Evolutionary conservation across 2,329 filamentous ascomycete genomes (phyloP).

Genomic region (Fusarium sp.): DNA sequence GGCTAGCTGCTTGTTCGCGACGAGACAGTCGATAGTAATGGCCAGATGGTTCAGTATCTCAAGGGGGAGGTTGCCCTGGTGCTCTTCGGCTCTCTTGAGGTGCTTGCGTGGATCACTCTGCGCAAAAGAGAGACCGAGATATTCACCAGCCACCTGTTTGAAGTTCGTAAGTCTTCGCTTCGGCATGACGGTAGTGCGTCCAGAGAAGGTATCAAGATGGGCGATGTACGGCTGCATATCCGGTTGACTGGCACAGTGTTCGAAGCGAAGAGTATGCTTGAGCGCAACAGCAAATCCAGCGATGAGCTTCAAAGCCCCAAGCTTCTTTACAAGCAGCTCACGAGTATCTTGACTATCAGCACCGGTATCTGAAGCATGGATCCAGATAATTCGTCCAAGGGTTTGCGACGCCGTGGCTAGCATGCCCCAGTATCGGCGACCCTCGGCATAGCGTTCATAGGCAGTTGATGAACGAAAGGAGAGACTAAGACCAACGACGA

Average conservation of each 20-base stretch:
- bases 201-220: slow-evolving; percentile 77
- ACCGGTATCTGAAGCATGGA: slow-evolving; percentile 73
- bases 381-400: slow-evolving; percentile 84
- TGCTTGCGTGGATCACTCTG: slow-evolving; percentile 81
- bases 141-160: slow-evolving; percentile 75
- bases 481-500: slow-evolving; percentile 80
- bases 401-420: slow-evolving; percentile 71
- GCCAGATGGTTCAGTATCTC: slow-evolving; percentile 82
- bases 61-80: slow-evolving; percentile 82
- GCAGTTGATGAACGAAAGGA: slow-evolving; percentile 82
- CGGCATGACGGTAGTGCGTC: slow-evolving; percentile 60
- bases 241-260: slow-evolving; percentile 81
- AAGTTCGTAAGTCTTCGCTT: slow-evolving; percentile 54
- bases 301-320: slow-evolving; percentile 81
- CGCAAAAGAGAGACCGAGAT: slow-evolving; percentile 80
- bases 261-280: slow-evolving; percentile 86
- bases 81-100: slow-evolving; percentile 77
- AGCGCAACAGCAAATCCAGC: slow-evolving; percentile 79
- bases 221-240: slow-evolving; percentile 77
- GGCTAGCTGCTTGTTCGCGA: slow-evolving; percentile 66
- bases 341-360: slow-evolving; percentile 64
- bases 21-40: slow-evolving; percentile 71
- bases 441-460: slow-evolving; percentile 78
- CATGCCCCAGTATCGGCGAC: slow-evolving; percentile 71
- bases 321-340: slow-evolving; percentile 75